Conservation (phyloP, 2,329 filamentous ascomycete genomes). For the Aspergillus pseudoterreus region DNA sequence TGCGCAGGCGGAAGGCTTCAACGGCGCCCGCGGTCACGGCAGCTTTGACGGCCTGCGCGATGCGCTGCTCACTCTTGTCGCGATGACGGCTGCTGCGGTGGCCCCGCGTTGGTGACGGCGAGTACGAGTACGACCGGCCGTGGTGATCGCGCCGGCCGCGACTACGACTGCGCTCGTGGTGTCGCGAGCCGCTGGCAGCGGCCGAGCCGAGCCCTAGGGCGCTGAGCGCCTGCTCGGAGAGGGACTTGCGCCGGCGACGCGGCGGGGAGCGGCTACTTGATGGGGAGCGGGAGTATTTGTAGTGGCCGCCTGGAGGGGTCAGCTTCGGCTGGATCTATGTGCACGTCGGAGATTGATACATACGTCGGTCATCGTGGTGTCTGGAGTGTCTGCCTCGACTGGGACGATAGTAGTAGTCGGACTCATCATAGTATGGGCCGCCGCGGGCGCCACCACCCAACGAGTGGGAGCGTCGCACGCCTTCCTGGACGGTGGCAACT, state of each 20-base stretch:
- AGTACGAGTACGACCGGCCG: slow-evolving; percentile 44
- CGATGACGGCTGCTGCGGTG: slow-evolving; percentile 48
- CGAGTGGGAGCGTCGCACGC: slow-evolving; percentile 35
- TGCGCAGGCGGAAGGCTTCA: slow-evolving; percentile 86
- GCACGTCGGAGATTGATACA: slow-evolving; percentile 8
- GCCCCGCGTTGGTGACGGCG: slow-evolving; percentile 50
- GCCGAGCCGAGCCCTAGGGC: slow-evolving; percentile 57
- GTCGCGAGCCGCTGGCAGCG: slow-evolving; percentile 31
- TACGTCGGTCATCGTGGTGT: slow-evolving; percentile 45
- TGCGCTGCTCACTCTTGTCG: slow-evolving; percentile 55
- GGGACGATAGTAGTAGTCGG: slow-evolving; percentile 25
- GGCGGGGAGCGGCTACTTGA: slow-evolving; percentile 38
- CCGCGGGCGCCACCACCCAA: slow-evolving; percentile 25
- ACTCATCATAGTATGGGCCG: slow-evolving; percentile 29
- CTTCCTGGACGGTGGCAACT: slow-evolving; percentile 30
- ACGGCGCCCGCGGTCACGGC: slow-evolving; percentile 85
- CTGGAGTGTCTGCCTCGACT: slow-evolving; percentile 43
- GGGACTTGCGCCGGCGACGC: slow-evolving; percentile 44
- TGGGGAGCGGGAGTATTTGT: slow-evolving; percentile 31
- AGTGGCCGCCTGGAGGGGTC: slow-evolving; percentile 25
- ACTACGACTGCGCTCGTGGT: slow-evolving; percentile 50
- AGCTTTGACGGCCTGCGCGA: slow-evolving; percentile 85
- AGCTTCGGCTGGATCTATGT: not conserved
- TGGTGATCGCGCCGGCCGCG: slow-evolving; percentile 28
- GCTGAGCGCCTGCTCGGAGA: slow-evolving; percentile 50